Evolutionary conservation across 73 alveolate species (phyloP), one percentile per base, ranked within the genome.

Genomic region (Blepharisma stoltei): DNA sequence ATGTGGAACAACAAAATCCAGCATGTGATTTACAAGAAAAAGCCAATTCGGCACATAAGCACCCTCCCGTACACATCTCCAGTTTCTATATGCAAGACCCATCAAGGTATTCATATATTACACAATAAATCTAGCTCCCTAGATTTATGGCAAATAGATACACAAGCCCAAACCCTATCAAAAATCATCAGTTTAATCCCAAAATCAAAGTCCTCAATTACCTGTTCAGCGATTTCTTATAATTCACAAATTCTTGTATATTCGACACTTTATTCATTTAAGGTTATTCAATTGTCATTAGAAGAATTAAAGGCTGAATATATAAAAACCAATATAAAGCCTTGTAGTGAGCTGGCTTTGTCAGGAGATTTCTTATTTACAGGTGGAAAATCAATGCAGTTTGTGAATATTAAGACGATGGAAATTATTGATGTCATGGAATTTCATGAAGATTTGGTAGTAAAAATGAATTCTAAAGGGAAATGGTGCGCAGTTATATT

Each of bases 111-210:
- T 5, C 41, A 32, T 60, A 9, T 60, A 20, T 9, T 60, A 9
- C 48, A 60, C 11, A 25, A 25, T 14, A 20, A 20, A 60, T 1
- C 49, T 11, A n/a, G 23, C 5, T 18, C 48, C 0, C 11, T 60
- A 9, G 49, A 60, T 18, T 60, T 60, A 38, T 60, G 73, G 73
- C 37, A 60, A 18, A 25, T 60, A 14, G 73, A 60, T 2, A 18
- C 38, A 9, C 18, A 14, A 8, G 46, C 18, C 23, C 14, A 60
- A 25, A 20, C 48, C 5, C 18, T 60, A 25, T 8, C 11, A 18
- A 60, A 60, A 25, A 14, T 60, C 18, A 8, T 60, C 23, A 25
- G 46, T 60, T 8, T 60, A 14, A 60, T 18, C 45, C 45, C 48
- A 14, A 60, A 60, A 25, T n/a, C 46, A 60, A 60, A 60, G n/a